Conservation (phyloP, 371 early-diverging fungal species). For the Rhizopus arrhizus region DNA sequence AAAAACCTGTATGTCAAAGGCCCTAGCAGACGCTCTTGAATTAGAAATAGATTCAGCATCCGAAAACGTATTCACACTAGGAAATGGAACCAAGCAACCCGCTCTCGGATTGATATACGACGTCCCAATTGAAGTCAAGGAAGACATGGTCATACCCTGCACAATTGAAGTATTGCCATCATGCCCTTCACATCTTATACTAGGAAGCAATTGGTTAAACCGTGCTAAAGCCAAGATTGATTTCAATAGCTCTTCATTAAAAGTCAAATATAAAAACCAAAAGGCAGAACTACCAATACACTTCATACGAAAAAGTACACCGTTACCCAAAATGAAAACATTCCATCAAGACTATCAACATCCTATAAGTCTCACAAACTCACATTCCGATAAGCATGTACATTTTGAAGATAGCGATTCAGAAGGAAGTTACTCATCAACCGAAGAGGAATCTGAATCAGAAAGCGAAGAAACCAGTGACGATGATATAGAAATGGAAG, state of each 20-base stretch:
- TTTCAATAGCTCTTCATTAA: neutral
- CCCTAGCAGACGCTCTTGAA: neutral
- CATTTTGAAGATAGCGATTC: neutral
- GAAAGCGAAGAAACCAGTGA: too few species aligned
- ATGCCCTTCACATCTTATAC: neutral
- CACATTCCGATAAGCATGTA: neutral
- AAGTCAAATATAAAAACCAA: neutral
- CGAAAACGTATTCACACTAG: neutral
- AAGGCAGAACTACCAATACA: neutral
- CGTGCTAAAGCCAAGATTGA: slow-evolving; percentile 1
- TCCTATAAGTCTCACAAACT: neutral
- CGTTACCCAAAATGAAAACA: too few species aligned
- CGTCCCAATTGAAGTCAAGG: slow-evolving; percentile 1
- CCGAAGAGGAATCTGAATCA: neutral
- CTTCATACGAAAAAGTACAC: neutral
- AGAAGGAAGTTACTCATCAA: neutral
- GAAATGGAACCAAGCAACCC: slow-evolving; percentile 13
- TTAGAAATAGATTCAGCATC: slow-evolving; percentile 5
- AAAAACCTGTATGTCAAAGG: slow-evolving; percentile 5
- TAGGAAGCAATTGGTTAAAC: slow-evolving; percentile 7
- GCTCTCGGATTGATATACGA: slow-evolving; percentile 8
- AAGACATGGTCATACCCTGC: neutral
- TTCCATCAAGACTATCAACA: neutral
- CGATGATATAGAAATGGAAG: too few species aligned
- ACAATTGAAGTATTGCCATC: slow-evolving; percentile 7